Evolutionary conservation across 208 protist species (phyloP), one percentile per base, ranked within the genome.

Genomic region (Acanthamoeba pearcei): DNA sequence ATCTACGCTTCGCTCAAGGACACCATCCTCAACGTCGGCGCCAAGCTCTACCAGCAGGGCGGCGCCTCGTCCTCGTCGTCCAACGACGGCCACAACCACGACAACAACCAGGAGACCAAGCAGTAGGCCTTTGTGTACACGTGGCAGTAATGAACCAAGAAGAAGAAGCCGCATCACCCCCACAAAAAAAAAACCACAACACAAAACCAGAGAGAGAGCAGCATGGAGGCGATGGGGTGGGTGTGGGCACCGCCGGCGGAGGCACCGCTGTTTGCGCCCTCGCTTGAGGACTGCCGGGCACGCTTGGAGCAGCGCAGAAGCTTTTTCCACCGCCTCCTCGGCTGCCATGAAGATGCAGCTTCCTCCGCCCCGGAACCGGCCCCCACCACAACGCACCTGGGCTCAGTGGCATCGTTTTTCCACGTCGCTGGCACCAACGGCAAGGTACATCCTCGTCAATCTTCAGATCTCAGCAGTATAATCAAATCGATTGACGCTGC

Each of bases 41-140:
- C 88, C 32, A 93, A 93, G 88, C 35, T 93, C n/a, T 93, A 93
- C 88, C 88, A 93, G 51, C 35, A 51, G 42, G 42, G 74, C 74
- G 74, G 42, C 32, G 74, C 42, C 10, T 82, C 74, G 19, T 78
- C 70, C 10, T 82, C 74, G 12, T 82, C 74, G 74, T 55, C 32
- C 46, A 82, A 82, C 74, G 29, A 82, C 74, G 22, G 46, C 38
- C 42, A 82, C 46, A 51, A 53, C 32, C 42, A 82, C 70, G n/a
- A 80, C 74, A 82, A 53, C 32, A 12, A 82, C 42, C 74, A 82
- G 46, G 8, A 82, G 27, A 72, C 1, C 64, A 72, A 72, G 64
- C 64, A 72, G 64, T 72, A 72, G n/a, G n/a, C n/a, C n/a, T n/a
- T n/a, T n/a, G n/a, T n/a, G n/a, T n/a, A n/a, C n/a, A n/a, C n/a